phyloP scores from a whole-genome alignment of 257 asterid species.

The Ehretia macrophylla region DNA sequence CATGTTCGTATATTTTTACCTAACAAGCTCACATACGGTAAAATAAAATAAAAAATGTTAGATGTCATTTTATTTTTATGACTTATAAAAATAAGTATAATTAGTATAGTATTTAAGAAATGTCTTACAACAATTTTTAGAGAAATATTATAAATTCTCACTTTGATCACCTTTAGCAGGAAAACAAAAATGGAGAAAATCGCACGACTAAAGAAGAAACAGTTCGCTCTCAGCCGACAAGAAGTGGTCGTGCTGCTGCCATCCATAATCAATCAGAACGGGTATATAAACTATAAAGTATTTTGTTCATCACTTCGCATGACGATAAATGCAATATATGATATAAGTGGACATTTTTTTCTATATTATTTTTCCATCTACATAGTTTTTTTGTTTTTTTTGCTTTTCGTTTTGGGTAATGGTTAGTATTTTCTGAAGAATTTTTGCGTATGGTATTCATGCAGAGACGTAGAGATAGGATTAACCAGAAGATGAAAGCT shows the following conservation, averaged over 20 bases:
- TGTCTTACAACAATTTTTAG: too few species aligned
- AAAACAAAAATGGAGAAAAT: conserved; percentile 41
- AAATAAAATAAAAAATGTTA: too few species aligned
- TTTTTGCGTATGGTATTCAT: neutral
- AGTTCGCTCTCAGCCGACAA: conserved; percentile 33
- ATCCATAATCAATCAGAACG: conserved; percentile 69
- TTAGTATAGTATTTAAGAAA: too few species aligned
- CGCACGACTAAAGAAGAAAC: conserved; percentile 29
- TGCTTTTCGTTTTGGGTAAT: neutral
- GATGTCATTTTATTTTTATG: too few species aligned
- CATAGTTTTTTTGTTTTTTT: neutral
- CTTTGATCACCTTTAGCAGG: conserved; percentile 25
- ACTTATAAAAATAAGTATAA: too few species aligned
- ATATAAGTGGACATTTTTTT: neutral
- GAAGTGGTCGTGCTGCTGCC: conserved; percentile 60
- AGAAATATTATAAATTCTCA: too few species aligned
- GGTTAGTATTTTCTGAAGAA: neutral
- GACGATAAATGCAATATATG: neutral
- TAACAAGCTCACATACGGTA: too few species aligned
- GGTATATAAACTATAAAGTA: conserved; percentile 38
- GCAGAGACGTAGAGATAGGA: conserved; percentile 68
- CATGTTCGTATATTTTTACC: too few species aligned
- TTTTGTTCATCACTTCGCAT: neutral
- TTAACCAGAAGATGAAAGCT: conserved; percentile 73
- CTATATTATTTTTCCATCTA: neutral